Evolutionary conservation across 805 yeast genomes (phyloP), one percentile per base, ranked within the genome.

Genomic region (Wickerhamiella spandovensis): DNA sequence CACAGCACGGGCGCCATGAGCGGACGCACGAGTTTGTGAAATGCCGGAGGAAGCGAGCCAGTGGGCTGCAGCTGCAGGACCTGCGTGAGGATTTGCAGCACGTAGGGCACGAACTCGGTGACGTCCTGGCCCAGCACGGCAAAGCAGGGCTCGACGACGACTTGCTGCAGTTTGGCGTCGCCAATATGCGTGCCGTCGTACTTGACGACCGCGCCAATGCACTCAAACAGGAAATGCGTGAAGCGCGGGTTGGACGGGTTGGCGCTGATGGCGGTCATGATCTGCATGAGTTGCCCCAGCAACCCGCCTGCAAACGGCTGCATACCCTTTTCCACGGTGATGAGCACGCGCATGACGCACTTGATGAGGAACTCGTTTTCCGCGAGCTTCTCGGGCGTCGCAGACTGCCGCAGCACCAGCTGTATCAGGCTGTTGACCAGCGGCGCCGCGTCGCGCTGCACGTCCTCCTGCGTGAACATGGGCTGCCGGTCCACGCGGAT

Each of bases 211-310:
- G 81, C 82, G 23, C 92, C 90, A 52, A 92, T 72, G 8, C 95
- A 75, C 70, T 92, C 99, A 64, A 92, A 92, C 3, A 84, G 73
- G 62, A 81, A 94, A 66, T 92, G 98, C 6, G 88, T 77, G 61
- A 92, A 92, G 58, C 82, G 78, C 43, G 99, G 98, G 67, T 92
- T 92, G 5, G 97, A 85, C 5, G 99, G 99, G 61, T 92, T 92
- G 58, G 79, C 81, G 22, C 88, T 72, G 50, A 89, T 87, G 15
- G 79, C 76, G 15, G 72, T 73, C 46, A 89, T 72, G 46, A 92
- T 84, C 48, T 74, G 70, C 44, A 89, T 67, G 43, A 90, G 69
- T 62, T 89, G 89, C 32, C 75, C 72, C 37, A 86, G 69, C n/a
- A 85, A 61, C 18, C 54, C 48, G 3, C 54, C 59, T 3, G 66